Base-by-base conservation (phyloP, 257 asterid species). In the Fraxinus quadrangulata region DNA sequence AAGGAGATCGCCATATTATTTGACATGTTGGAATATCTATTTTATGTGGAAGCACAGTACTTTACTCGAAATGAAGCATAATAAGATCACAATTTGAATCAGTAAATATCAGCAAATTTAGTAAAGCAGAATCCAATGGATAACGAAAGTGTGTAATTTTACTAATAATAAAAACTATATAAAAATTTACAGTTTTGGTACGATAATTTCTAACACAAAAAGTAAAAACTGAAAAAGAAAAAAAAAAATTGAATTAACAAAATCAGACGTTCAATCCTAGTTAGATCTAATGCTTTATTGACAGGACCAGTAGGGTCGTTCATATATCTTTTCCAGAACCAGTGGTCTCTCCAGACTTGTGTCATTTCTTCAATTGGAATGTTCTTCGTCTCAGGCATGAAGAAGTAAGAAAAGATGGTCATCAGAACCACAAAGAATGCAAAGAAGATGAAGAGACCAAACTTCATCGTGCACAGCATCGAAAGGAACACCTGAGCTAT, bases 261-360 rank as follows among this genome's bases (percentile, higher is more conserved):
- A 19, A 24, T 61, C 16, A 24, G 68, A 61, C 24, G 19, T 61
- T 61, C 68, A 0, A 1, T 1, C 65, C n/a, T 9, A 1, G n/a
- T 1, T n/a, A n/a, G n/a, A n/a, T n/a, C n/a, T n/a, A n/a, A n/a
- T 6, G 66, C 10, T 17, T 0, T 12, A 10, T 61, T 21, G 31
- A 61, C 1, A 9, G 68, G 31, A 61, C 23, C 68, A 23, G 23
- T 8, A 23, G 68, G 68, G 11, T 61, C 68, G 1, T 61, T 24
- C 68, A 21, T 61, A 24, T 0, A 61, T 61, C 68, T 23, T 9
- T 61, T 61, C 74, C 74, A 70, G n/a, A 36, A 70, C 59, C 74
- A 70, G 74, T 70, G 74, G 10, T 39, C 74, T 42, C 49, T 70
- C 74, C 74, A 70, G 19, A 70, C 74, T 37, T 24, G 26, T 21